These are phyloP conservation scores for Fagopyrum esculentum DNA, from an alignment of 148 eudicot species.

Conservation along the genomic window DNA sequence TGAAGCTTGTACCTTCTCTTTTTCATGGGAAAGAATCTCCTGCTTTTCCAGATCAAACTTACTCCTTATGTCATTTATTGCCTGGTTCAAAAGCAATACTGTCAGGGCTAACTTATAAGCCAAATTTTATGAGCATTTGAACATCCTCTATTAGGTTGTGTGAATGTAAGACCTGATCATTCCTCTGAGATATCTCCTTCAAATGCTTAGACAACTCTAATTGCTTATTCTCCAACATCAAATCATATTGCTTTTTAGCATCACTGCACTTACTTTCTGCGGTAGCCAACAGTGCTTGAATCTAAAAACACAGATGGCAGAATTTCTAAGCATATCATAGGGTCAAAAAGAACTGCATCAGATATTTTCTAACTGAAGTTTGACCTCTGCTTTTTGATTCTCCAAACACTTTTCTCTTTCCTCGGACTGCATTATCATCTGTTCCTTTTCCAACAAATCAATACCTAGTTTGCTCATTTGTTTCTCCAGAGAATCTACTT, in stretches of 20 bases:
- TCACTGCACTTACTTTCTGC: slow-evolving; percentile 71
- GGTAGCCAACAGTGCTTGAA: slow-evolving; percentile 38
- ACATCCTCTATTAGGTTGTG: not conserved
- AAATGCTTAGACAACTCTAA: slow-evolving; percentile 81
- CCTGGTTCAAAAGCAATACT: slow-evolving; percentile 40
- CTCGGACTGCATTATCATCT: slow-evolving; percentile 41
- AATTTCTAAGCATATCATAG: slow-evolving; percentile 3
- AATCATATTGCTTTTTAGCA: slow-evolving; percentile 73
- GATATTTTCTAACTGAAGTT: slow-evolving; percentile 1
- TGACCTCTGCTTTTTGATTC: slow-evolving; percentile 65
- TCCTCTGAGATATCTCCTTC: slow-evolving; percentile 89
- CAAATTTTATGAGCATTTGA: slow-evolving; percentile 1
- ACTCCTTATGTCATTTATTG: slow-evolving; percentile 84
- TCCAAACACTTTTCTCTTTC: slow-evolving; percentile 58
- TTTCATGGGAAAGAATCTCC: slow-evolving; percentile 65
- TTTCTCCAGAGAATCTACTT: slow-evolving; percentile 42
- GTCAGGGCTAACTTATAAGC: not conserved
- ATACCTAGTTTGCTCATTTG: slow-evolving; percentile 39
- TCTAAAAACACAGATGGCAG: slow-evolving; percentile 32
- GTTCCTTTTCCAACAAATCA: slow-evolving; percentile 55
- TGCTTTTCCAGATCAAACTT: slow-evolving; percentile 84
- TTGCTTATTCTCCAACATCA: slow-evolving; percentile 82
- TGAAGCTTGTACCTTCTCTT: slow-evolving; percentile 64
- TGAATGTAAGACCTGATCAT: slow-evolving; percentile 62
- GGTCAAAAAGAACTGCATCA: slow-evolving; percentile 4